These are phyloP conservation scores for Camelina laxa DNA, from an alignment of 345 rosid species.

Conservation along the genomic window DNA sequence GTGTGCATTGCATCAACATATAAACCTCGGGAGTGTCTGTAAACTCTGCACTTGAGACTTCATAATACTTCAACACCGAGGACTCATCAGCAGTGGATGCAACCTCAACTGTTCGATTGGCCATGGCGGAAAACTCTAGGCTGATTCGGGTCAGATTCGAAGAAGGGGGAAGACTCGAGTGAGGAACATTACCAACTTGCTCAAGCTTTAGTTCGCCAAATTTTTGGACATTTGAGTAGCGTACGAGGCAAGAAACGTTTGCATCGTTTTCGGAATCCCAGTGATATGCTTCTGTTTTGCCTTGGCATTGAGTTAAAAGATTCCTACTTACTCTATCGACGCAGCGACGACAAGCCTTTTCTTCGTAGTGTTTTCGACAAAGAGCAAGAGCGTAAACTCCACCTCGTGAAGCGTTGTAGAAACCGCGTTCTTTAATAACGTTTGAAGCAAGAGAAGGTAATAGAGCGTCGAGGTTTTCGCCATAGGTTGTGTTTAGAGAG, in stretches of 20 bases:
- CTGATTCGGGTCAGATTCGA: slow-evolving; percentile 39
- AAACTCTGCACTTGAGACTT: slow-evolving; percentile 41
- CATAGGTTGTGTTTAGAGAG: slow-evolving; percentile 37
- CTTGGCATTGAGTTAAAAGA: slow-evolving; percentile 42
- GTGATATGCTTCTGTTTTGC: slow-evolving; percentile 46
- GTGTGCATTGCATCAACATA: slow-evolving; percentile 58
- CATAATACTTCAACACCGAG: slow-evolving; percentile 49
- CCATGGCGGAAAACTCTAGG: slow-evolving; percentile 40
- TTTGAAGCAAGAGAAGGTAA: slow-evolving; percentile 46
- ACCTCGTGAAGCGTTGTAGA: slow-evolving; percentile 45
- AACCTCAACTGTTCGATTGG: slow-evolving; percentile 30
- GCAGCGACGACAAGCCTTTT: slow-evolving; percentile 42
- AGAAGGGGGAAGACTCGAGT: neutral
- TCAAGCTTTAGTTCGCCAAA: slow-evolving; percentile 41
- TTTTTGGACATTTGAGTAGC: slow-evolving; percentile 44
- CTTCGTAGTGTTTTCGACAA: slow-evolving; percentile 48
- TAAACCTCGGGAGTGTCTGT: slow-evolving; percentile 31
- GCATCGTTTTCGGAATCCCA: slow-evolving; percentile 35
- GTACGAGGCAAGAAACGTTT: slow-evolving; percentile 46
- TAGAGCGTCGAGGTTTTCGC: slow-evolving; percentile 29
- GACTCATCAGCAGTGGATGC: slow-evolving; percentile 42
- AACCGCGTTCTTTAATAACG: slow-evolving; percentile 37
- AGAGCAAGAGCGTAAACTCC: slow-evolving; percentile 48
- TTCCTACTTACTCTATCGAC: slow-evolving; percentile 25
- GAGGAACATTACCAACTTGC: slow-evolving; percentile 20